Conservation (phyloP, 805 yeast genomes). For the Suhomyces faveliae region DNA sequence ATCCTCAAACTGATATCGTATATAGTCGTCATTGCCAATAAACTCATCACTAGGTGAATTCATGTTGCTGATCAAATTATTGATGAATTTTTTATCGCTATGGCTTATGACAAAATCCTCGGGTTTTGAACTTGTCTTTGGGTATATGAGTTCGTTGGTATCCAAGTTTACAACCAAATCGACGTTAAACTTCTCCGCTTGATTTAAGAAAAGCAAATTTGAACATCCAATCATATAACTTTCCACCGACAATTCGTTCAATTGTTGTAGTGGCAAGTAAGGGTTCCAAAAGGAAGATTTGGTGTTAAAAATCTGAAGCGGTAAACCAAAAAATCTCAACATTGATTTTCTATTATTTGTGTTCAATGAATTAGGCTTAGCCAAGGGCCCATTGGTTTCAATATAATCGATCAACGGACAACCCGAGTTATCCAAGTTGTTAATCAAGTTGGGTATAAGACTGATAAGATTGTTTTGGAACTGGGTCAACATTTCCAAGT, state of each 20-base stretch:
- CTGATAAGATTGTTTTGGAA: constrained; percentile 82
- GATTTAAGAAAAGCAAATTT: constrained; percentile 73
- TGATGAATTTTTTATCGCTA: constrained; percentile 75
- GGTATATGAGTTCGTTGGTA: constrained; percentile 47
- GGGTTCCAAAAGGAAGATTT: constrained; percentile 89
- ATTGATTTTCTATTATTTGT: constrained; percentile 78
- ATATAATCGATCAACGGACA: constrained; percentile 64
- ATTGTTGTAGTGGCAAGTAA: constrained; percentile 89
- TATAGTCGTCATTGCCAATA: constrained; percentile 69
- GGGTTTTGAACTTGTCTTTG: constrained; percentile 27
- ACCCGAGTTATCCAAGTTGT: constrained; percentile 72
- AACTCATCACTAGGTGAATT: constrained; percentile 36
- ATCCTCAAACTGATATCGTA: constrained; percentile 86
- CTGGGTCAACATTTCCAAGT: constrained; percentile 77
- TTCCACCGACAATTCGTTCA: constrained; percentile 63
- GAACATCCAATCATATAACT: constrained; percentile 85
- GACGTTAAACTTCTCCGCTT: constrained; percentile 52
- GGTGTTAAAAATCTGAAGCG: constrained; percentile 76
- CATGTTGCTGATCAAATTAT: constrained; percentile 52
- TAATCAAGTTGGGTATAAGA: constrained; percentile 75
- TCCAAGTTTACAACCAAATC: constrained; percentile 77
- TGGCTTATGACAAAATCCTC: constrained; percentile 33
- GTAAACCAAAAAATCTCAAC: constrained; percentile 79
- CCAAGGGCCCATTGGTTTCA: constrained; percentile 49
- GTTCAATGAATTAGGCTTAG: constrained; percentile 63